These are phyloP conservation scores for Boletellus ananas DNA, from an alignment of 768 basidiomycete genomes.

Conservation along the genomic window DNA sequence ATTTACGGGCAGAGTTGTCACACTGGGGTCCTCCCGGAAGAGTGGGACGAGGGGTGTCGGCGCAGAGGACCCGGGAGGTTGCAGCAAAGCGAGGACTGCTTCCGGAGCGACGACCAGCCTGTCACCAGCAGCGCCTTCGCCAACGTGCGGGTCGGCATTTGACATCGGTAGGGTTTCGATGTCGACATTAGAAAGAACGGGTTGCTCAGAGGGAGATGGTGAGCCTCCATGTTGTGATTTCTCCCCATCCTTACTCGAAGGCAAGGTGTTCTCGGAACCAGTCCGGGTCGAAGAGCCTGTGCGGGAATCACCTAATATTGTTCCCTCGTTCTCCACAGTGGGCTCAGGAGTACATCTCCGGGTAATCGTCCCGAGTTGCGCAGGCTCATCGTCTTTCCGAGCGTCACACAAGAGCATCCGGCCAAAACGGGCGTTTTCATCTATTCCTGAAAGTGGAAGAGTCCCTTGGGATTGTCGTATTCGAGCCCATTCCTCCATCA, in stretches of 20 bases:
- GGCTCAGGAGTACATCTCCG: background rate
- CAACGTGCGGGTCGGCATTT: background rate
- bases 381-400: background rate
- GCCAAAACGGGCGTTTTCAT: background rate
- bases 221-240: background rate
- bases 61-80: background rate
- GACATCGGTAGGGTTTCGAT: background rate
- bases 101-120: background rate
- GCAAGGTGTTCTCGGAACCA: background rate
- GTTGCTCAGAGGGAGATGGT: background rate
- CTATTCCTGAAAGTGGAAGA: slow-evolving; percentile 12
- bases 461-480: slow-evolving; percentile 28
- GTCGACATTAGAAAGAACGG: background rate
- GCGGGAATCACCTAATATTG: background rate
- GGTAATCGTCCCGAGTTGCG: background rate
- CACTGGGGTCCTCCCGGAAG: background rate
- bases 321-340: background rate
- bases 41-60: background rate
- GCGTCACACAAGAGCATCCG: background rate
- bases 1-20: background rate
- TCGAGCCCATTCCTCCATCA: slow-evolving; percentile 31
- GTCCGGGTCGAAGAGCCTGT: background rate
- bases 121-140: background rate
- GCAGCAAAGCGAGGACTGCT: background rate
- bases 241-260: background rate